Conservation (phyloP, 805 yeast genomes). For the Clavispora phyllophila region DNA sequence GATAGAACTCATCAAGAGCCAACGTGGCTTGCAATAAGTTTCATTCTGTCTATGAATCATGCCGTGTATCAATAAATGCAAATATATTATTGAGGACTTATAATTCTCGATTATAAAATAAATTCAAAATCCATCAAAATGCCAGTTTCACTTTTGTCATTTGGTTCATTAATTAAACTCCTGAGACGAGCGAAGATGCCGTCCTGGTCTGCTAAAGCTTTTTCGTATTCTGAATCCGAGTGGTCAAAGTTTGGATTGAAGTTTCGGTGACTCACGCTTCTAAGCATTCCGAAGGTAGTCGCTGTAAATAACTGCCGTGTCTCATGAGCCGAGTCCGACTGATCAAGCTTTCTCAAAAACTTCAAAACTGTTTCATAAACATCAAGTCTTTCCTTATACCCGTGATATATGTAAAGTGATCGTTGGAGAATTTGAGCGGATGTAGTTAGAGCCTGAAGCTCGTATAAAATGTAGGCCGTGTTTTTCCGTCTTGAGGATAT, state of each 20-base stretch:
- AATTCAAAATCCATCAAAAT: not conserved
- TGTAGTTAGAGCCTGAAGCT: slow-evolving; percentile 3
- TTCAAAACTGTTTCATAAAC: slow-evolving; percentile 5
- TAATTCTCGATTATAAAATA: not conserved
- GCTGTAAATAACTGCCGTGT: slow-evolving; percentile 1
- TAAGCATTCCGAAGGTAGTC: slow-evolving; percentile 4
- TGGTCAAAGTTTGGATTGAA: slow-evolving; percentile 9
- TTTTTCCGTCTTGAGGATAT: slow-evolving; percentile 2
- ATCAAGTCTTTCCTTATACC: slow-evolving; percentile 26
- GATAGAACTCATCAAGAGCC: slow-evolving; percentile 39
- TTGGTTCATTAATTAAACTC: not conserved
- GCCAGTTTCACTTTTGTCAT: not conserved
- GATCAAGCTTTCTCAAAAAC: slow-evolving; percentile 4
- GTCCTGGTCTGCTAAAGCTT: not conserved
- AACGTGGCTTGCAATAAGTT: slow-evolving; percentile 27
- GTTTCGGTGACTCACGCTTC: slow-evolving; percentile 1
- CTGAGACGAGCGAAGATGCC: not conserved
- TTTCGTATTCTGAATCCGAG: slow-evolving; percentile 3
- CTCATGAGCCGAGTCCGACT: slow-evolving; percentile 1
- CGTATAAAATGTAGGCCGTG: slow-evolving; percentile 2
- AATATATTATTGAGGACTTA: not conserved
- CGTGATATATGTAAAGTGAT: slow-evolving; percentile 24
- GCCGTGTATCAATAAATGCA: not conserved
- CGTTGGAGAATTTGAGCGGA: slow-evolving; percentile 14
- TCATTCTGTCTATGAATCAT: not conserved